Conservation (phyloP, 139 green algal species). For the Microglena sp. region DNA sequence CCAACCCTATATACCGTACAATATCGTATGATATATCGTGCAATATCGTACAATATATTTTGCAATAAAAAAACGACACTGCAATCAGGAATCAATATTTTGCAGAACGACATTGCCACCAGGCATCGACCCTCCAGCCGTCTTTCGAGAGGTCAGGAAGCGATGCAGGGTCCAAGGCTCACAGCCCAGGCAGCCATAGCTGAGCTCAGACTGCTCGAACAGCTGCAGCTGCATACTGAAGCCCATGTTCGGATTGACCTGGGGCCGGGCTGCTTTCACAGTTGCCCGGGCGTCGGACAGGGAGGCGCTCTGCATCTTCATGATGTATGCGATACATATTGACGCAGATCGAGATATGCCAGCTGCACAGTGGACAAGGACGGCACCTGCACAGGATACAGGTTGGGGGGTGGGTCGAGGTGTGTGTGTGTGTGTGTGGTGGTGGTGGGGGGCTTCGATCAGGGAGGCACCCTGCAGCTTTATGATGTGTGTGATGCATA, state of each 20-base stretch:
- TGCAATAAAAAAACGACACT: too few species aligned
- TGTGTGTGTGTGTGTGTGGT: too few species aligned
- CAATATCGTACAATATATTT: too few species aligned
- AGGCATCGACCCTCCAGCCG: too few species aligned
- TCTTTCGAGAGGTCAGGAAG: too few species aligned
- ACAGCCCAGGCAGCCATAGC: too few species aligned
- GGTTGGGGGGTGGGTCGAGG: too few species aligned
- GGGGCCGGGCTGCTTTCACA: conserved; percentile 11
- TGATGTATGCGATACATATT: conserved; percentile 25
- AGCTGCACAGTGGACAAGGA: conserved; percentile 31
- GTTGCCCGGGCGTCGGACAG: neutral
- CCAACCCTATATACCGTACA: too few species aligned
- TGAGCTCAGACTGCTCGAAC: conserved; percentile 13
- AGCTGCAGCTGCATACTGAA: conserved; percentile 27
- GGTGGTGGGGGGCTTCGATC: neutral
- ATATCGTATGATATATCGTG: too few species aligned
- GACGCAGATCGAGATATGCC: conserved; percentile 23
- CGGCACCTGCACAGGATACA: conserved; percentile 3
- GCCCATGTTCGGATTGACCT: conserved; percentile 26
- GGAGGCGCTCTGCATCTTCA: conserved; percentile 5
- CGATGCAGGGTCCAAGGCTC: too few species aligned
- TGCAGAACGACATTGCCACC: too few species aligned
- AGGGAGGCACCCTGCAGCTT: neutral
- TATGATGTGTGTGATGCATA: conserved; percentile 27
- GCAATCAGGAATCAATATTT: too few species aligned